Evolutionary conservation across 2,329 filamentous ascomycete genomes (phyloP).

Genomic region (Calonectria ilicicola): DNA sequence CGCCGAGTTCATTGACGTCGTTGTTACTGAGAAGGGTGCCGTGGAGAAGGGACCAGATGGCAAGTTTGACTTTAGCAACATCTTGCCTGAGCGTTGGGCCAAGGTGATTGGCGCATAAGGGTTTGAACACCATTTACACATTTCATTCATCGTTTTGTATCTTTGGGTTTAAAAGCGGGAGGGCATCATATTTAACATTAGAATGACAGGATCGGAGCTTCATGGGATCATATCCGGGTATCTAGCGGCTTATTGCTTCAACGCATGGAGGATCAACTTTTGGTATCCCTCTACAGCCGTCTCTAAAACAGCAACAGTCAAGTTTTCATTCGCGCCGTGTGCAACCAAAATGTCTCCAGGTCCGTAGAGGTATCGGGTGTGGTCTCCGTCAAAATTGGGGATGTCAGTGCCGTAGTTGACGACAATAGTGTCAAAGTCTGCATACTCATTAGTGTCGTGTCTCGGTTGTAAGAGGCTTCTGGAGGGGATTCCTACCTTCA

Average conservation of each 20-base stretch:
- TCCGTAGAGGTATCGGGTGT: slow-evolving; percentile 75
- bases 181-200: slow-evolving; percentile 38
- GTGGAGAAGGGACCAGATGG: slow-evolving; percentile 81
- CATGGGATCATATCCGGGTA: slow-evolving; percentile 16
- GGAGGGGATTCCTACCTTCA: slow-evolving; percentile 64
- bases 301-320: slow-evolving; percentile 82
- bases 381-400: slow-evolving; percentile 77
- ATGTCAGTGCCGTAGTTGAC: slow-evolving; percentile 97
- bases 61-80: slow-evolving; percentile 72
- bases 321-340: slow-evolving; percentile 84
- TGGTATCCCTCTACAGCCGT: slow-evolving; percentile 84
- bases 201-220: slow-evolving; percentile 28
- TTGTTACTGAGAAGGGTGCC: slow-evolving; percentile 92
- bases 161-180: slow-evolving; percentile 24
- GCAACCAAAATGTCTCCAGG: slow-evolving; percentile 86
- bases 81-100: slow-evolving; percentile 69
- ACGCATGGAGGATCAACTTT: slow-evolving; percentile 71
- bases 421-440: slow-evolving; percentile 82
- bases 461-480: rapidly evolving
- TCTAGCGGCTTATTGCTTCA: slow-evolving; percentile 48
- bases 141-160: slow-evolving; percentile 15
- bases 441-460: slow-evolving; percentile 26
- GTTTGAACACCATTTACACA: background rate
- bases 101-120: slow-evolving; percentile 42
- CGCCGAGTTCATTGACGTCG: slow-evolving; percentile 86